Evolutionary conservation across 2,329 filamentous ascomycete genomes (phyloP), one percentile per base, ranked within the genome.

Genomic region (Basipetospora chlamydospora): DNA sequence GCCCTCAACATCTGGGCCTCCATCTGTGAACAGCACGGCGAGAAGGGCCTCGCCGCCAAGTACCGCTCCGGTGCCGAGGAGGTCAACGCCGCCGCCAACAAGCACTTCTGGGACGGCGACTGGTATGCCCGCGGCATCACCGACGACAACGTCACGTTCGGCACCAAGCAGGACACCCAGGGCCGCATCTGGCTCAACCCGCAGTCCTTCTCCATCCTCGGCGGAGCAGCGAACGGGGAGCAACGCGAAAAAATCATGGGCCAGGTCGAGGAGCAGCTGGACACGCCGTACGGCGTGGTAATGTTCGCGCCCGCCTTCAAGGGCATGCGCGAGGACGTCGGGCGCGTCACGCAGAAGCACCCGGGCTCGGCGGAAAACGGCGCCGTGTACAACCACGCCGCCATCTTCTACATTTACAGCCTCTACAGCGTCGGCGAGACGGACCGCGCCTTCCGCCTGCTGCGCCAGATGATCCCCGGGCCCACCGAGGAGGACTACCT

Each of bases 71-170:
- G 60, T 13, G 66, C 63, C 0, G 41, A 55, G 13, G 55, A 58
- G 22, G 62, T 68, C 46, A 72, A 72, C 46, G 51, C 50, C 5
- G 62, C 62, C 0, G 67, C 65, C 2, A 70, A 69, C 47, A 46
- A 53, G 41, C 57, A 72, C 43, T 52, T 73, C 26, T 73, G 68
- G 67, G 63, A 69, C 41, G 67, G 66, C 10, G 60, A 66, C 35
- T 73, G 69, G 69, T 73, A 63, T 42, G 59, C 65, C 2, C 64
- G 69, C 23, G 69, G 69, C 38, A 73, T 73, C 52, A 73, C 67
- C 0, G 69, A 72, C 46, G 65, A 70, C 44, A 55, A 57, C 32
- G 64, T 70, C 7, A 52, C 55, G 0, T 73, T 73, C 43, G 69
- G 69, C 25, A 59, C 62, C 35, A 58, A 61, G 41, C 49, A 56